Base-by-base conservation (phyloP, 108 stramenopile genomes). In the Schizochytrium sp. region DNA sequence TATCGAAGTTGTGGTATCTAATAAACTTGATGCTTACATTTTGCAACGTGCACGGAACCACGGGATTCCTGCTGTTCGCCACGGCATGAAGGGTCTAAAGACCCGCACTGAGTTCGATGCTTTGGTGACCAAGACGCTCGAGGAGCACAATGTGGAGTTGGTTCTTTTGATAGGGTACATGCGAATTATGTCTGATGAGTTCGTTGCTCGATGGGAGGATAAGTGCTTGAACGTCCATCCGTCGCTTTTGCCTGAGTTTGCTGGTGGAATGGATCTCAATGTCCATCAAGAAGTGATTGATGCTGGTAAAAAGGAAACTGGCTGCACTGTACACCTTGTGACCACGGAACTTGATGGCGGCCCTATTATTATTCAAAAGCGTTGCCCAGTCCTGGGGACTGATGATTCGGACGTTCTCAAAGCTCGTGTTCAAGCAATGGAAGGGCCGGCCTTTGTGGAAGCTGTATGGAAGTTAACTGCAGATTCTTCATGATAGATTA, bases 121-220 rank as follows among this genome's bases (percentile, higher is more conserved):
- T 2, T 96, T 97, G 89, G 97, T 97, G 87, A 97, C 97, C 3
- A 92, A 94, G 8, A 94, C 93, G n/a, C 91, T 99, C 72, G 93
- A 95, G 49, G 96, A 93, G 41, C 96, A 96, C 55, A 98, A 97
- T 46, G 97, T 94, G 3, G 97, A 98, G 72, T 94, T 97, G 61
- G 95, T 99, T 44, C 90, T 99, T 50, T 93, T 96, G 87, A 96
- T 99, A n/a, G 99, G 99, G 46, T 99, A 98, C 97, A 99, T 99
- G 99, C 94, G 97, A 59, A 99, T 99, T 91, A 88, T 99, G 42
- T 97, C 97, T 8, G 93, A 93, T 83, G 89, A 93, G 45, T 97
- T 99, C 89, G 94, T 94, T 87, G 96, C 95, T 57, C 94, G 97
- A 40, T 99, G 97, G 93, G 93, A 96, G 57, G 61, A 56, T 46